Evolutionary conservation across 805 yeast species (phyloP), one percentile per base, ranked within the genome.

Genomic region (Pichia occidentalis): DNA sequence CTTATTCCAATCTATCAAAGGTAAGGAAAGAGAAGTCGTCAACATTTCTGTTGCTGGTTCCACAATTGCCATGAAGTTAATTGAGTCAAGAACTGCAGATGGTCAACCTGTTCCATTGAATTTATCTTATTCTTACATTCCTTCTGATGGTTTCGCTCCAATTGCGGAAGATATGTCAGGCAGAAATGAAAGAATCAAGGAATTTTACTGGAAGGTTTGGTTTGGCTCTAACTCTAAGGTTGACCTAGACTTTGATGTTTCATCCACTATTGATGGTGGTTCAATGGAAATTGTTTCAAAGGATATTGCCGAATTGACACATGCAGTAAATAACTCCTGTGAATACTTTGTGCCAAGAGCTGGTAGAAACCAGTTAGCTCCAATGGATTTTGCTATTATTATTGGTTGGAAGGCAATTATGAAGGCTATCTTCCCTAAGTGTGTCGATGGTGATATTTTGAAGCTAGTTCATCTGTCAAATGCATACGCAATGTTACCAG

Each of bases 311-410:
- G 95, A 88, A 63, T 86, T 92, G 61, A 88, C 95, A 24, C 96
- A 88, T 53, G 97, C 97, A 44, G 85, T 92, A 59, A 97, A 97
- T 51, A 92, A 92, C 75, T 82, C 83, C 50, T 87, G 95, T 63
- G 97, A 92, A 67, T 95, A 94, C 45, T 92, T 87, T 53, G 95
- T 88, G 51, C 73, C 81, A 42, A 79, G 95, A 69, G 75, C 85
- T 35, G 92, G 88, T 48, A 82, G 85, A 63, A 75, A 73, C 47
- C 80, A 85, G 43, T 70, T 78, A 52, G 98, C 97, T 34, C 99
- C 99, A 56, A 90, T 92, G 97, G 99, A 92, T 70, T 92, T 88
- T 59, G 97, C 98, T 34, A 92, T 92, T 61, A 97, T 92, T 42
- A 77, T 88, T 52, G 97, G 98, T 32, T 92, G 99, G 99, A 83